Evolutionary conservation across 192 early-diverging fungal genomes (phyloP).

Genomic region (Backusella luteola): DNA sequence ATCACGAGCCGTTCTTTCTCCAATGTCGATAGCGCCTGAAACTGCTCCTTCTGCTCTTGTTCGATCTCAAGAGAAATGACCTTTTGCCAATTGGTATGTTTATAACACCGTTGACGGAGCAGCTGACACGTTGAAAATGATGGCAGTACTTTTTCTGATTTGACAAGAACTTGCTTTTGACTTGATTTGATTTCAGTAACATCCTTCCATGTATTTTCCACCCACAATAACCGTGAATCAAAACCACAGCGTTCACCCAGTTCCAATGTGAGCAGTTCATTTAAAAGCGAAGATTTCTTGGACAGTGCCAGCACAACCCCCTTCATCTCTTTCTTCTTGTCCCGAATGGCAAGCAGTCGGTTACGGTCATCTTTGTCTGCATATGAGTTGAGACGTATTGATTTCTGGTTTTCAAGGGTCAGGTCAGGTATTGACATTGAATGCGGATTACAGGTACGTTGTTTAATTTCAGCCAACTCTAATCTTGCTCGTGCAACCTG

Average conservation of each 20-base stretch:
- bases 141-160: not conserved
- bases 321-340: conserved; percentile 30
- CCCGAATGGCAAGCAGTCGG: conserved; percentile 35
- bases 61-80: conserved; percentile 42
- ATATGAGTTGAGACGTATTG: conserved; percentile 32
- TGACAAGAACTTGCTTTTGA: conserved; percentile 15
- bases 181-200: conserved; percentile 23
- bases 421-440: conserved; percentile 10
- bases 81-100: conserved; percentile 51
- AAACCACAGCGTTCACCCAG: conserved; percentile 45
- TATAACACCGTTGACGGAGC: conserved; percentile 38
- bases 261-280: conserved; percentile 19
- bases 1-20: conserved; percentile 41
- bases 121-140: conserved; percentile 32
- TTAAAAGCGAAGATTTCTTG: conserved; percentile 16
- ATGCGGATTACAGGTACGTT: not conserved
- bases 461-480: conserved; percentile 40
- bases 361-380: conserved; percentile 47
- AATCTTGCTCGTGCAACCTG: conserved; percentile 43
- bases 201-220: conserved; percentile 24
- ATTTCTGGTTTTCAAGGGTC: conserved; percentile 24
- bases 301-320: conserved; percentile 5
- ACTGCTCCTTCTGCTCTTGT: conserved; percentile 37
- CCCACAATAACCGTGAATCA: conserved; percentile 46
- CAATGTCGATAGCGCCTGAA: conserved; percentile 5